Evolutionary conservation across 116 monocot species (phyloP), one percentile per base, ranked within the genome.

Genomic region (Dioscorea cayenensis): DNA sequence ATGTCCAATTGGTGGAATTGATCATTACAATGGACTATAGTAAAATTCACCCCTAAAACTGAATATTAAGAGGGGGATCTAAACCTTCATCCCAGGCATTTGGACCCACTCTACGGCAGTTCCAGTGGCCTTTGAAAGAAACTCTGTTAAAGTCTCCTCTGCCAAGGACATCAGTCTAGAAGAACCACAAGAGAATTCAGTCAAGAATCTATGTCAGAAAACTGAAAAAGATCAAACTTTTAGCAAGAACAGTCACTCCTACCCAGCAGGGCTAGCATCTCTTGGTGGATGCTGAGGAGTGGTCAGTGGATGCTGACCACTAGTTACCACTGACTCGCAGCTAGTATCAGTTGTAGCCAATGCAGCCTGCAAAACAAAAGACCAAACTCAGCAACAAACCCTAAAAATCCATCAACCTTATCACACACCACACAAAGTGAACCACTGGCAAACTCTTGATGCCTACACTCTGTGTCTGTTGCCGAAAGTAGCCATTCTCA

Each of bases 61-160:
- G 19, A 27, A 49, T 32, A 58, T 29, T 19, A 28, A 58, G 52
- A 52, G 28, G 28, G 28, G 51, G 8, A 2, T 5, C 25, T 36
- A 18, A 68, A 90, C 90, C 86, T 90, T 90, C 90, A 90, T 90
- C 86, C 90, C 90, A 77, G 84, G 84, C 86, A 90, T 79, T 79
- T 84, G 86, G 76, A 90, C 86, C 90, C 90, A 86, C 73, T 90
- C 90, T 36, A 90, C 81, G 77, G 90, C 83, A 72, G 90, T 90
- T 74, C 90, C 86, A 50, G 90, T 90, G 59, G 90, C 90, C 84
- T 90, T 90, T 60, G 90, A 83, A 62, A 89, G 81, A 80, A 89
- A 89, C 86, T 86, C 86, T 86, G 86, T 69, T 78, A 86, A 78
- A 63, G 84, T 86, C 81, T 90, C 86, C 79, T 90, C 86, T 62